phyloP scores from a whole-genome alignment of 495 filamentous ascomycete species.

The Hypomontagnella submonticulosa region DNA sequence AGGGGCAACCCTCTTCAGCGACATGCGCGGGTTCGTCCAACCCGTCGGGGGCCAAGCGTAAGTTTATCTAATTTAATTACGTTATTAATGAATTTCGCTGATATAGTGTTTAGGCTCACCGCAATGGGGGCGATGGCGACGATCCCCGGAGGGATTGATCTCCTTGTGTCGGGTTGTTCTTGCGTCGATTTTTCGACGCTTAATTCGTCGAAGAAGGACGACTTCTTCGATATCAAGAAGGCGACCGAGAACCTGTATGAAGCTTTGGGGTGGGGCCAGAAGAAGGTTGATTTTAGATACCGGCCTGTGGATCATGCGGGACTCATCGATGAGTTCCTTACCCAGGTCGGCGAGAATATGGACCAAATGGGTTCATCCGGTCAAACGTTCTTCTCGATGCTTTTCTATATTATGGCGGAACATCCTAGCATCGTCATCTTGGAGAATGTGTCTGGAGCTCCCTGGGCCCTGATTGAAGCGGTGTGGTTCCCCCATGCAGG shows the following conservation, averaged over 20 bases:
- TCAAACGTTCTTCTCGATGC: conserved; percentile 72
- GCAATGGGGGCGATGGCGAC: conserved; percentile 70
- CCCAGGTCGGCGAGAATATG: conserved; percentile 46
- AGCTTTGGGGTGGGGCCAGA: too few relatives aligned
- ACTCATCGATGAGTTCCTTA: conserved; percentile 11
- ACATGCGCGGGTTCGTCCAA: conserved; percentile 71
- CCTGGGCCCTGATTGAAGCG: conserved; percentile 67
- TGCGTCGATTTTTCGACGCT: conserved; percentile 79
- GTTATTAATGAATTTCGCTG: conserved; percentile 25
- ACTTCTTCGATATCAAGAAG: conserved; percentile 3
- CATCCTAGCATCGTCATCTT: conserved; percentile 73
- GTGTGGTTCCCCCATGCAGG: conserved; percentile 61
- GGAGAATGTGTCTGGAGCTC: conserved; percentile 76
- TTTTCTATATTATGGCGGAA: conserved; percentile 65
- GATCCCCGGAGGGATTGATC: conserved; percentile 71
- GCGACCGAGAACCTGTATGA: neutral
- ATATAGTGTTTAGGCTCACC: conserved; percentile 65
- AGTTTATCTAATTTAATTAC: conserved; percentile 47
- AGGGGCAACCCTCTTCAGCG: conserved; percentile 68
- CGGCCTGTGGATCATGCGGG: too few relatives aligned
- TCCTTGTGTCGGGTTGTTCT: conserved; percentile 79
- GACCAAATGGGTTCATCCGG: conserved; percentile 72
- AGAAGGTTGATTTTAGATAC: too few relatives aligned
- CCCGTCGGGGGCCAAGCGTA: conserved; percentile 61
- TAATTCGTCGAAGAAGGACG: conserved; percentile 58